Evolutionary conservation across 2,329 filamentous ascomycete genomes (phyloP).

Genomic region (Ophiocordyceps camponoti-saundersi): DNA sequence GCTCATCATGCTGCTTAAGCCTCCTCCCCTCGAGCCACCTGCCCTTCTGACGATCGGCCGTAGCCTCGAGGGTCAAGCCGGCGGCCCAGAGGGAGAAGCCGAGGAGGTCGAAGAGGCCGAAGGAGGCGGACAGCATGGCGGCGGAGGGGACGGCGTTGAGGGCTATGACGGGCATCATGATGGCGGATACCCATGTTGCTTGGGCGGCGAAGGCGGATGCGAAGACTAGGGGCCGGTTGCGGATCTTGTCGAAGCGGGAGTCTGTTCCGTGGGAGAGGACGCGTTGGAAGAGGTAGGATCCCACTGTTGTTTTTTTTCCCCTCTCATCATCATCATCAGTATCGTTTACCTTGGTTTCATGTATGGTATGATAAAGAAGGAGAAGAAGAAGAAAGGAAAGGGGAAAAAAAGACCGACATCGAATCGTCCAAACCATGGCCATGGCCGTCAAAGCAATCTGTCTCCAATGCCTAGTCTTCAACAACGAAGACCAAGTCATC

Average conservation of each 20-base stretch:
- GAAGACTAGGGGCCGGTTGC: conserved; percentile 17
- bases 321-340: background rate
- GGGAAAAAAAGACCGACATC: conserved; percentile 34
- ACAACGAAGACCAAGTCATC: conserved; percentile 14
- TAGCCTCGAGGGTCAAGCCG: conserved; percentile 42
- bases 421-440: conserved; percentile 37
- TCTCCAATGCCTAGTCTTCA: conserved; percentile 38
- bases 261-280: conserved; percentile 43
- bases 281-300: conserved; percentile 45
- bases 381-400: too few relatives aligned
- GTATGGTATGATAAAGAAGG: too few relatives aligned
- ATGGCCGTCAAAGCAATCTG: conserved; percentile 22
- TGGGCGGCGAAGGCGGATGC: conserved; percentile 29
- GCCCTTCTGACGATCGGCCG: conserved; percentile 47
- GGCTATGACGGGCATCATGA: conserved; percentile 45
- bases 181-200: conserved; percentile 52
- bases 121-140: conserved; percentile 22
- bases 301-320: conserved; percentile 39
- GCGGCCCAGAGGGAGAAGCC: conserved; percentile 40
- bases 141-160: conserved; percentile 43
- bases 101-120: conserved; percentile 35
- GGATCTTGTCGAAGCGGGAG: conserved; percentile 26
- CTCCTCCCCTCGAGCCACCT: conserved; percentile 43
- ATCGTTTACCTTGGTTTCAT: too few relatives aligned
- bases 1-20: conserved; percentile 48